Percentiles rank a stretch among this genome's conserved stretches.
phyloP scores from a whole-genome alignment of 1,139 yeast genomes.

The Scheffersomyces illinoinensis region DNA sequence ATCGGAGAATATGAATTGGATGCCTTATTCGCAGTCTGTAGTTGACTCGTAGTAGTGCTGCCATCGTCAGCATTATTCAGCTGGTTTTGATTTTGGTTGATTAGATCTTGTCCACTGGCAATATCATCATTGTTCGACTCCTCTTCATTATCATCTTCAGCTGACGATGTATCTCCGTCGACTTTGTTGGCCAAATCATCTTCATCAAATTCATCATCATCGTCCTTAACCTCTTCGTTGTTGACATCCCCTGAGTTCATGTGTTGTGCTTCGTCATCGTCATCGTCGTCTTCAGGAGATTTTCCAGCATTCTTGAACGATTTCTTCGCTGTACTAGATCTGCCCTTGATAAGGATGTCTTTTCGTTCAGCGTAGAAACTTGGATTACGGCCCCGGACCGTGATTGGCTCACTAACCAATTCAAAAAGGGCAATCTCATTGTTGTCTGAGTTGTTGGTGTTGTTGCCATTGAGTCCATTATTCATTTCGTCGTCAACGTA shows the following conservation, averaged over 20 bases:
- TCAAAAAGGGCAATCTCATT: slow-evolving; percentile 39
- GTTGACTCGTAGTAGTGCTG: background rate
- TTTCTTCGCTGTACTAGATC: slow-evolving; percentile 12
- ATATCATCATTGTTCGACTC: background rate
- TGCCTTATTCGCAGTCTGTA: slow-evolving; percentile 1
- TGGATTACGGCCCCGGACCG: slow-evolving; percentile 68
- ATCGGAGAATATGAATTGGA: slow-evolving; percentile 7
- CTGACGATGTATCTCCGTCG: slow-evolving; percentile 3
- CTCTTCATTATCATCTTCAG: background rate
- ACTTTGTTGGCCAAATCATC: slow-evolving; percentile 3
- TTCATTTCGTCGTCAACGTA: slow-evolving; percentile 33
- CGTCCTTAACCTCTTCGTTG: slow-evolving; percentile 10
- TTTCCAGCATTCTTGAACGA: slow-evolving; percentile 14
- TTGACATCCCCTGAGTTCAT: slow-evolving; percentile 2
- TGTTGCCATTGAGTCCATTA: slow-evolving; percentile 5
- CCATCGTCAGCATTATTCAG: background rate
- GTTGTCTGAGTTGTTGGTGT: slow-evolving; percentile 13
- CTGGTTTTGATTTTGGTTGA: background rate
- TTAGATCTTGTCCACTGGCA: background rate
- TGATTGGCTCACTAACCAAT: slow-evolving; percentile 49
- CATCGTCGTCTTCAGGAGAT: slow-evolving; percentile 3
- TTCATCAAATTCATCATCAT: slow-evolving; percentile 4
- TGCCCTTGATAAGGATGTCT: slow-evolving; percentile 40
- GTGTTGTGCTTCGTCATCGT: background rate
- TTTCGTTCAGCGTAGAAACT: slow-evolving; percentile 59